These are phyloP conservation scores for Westerdykella ornata DNA, from an alignment of 2,329 filamentous ascomycete genomes.

Conservation along the genomic window DNA sequence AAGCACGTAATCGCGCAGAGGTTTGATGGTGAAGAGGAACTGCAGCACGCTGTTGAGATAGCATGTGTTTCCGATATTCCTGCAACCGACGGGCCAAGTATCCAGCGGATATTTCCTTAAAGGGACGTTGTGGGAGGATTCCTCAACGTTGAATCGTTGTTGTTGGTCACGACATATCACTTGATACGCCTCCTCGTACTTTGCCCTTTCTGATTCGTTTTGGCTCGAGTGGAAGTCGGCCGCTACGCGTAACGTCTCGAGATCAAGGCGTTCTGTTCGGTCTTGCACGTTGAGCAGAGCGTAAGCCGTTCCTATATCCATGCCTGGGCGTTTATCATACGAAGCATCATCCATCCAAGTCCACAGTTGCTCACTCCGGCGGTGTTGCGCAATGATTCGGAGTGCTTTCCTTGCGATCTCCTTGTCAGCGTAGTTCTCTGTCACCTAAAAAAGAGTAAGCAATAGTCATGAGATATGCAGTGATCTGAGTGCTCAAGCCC, in stretches of 20 bases:
- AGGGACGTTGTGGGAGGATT: conserved; percentile 5
- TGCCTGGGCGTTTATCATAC: conserved; percentile 43
- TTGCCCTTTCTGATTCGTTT: conserved; percentile 17
- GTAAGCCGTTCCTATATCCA: conserved; percentile 44
- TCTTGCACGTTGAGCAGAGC: conserved; percentile 44
- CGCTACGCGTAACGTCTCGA: conserved; percentile 29
- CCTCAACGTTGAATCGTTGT: conserved; percentile 15
- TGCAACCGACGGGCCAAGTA: conserved; percentile 72
- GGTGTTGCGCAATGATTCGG: conserved; percentile 51
- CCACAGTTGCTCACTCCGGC: conserved; percentile 50
- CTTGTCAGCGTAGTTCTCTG: conserved; percentile 46
- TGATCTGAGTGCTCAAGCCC: background rate
- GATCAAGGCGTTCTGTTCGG: conserved; percentile 46
- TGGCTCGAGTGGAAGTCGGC: no score
- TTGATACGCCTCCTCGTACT: conserved; percentile 43
- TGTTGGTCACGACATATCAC: conserved; percentile 38
- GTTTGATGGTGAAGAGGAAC: conserved; percentile 84
- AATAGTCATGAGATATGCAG: background rate
- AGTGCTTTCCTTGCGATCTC: conserved; percentile 51
- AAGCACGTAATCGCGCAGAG: conserved; percentile 72
- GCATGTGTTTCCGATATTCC: conserved; percentile 95
- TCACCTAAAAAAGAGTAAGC: conserved; percentile 35
- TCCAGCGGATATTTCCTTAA: conserved; percentile 31
- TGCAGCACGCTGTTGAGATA: conserved; percentile 96
- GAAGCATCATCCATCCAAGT: conserved; percentile 50